Evolutionary conservation across 352 stramenopile genomes (phyloP), one percentile per base, ranked within the genome.

Genomic region (Phytophthora pisi): DNA sequence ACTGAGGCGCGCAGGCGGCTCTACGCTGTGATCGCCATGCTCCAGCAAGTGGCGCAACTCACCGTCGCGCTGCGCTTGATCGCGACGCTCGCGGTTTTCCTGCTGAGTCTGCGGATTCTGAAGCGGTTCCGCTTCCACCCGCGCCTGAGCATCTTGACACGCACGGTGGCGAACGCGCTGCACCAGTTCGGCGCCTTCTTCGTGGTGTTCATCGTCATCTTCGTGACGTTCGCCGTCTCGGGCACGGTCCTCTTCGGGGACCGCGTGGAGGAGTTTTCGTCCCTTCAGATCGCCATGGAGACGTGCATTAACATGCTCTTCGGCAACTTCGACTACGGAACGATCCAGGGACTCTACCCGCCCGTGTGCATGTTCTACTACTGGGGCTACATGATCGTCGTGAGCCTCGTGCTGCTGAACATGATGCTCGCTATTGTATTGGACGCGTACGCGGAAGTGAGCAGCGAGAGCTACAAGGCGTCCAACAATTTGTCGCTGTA

Each of bases 391-490:
- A 86, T 91, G 77, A 66, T 88, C 42, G 70, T 89, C 4, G 77
- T 89, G 42, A 82, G 74, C 16, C 64, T 71, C 43, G 51, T 71
- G 34, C 63, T 91, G 52, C 75, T 91, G 36, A 91, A 89, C 58
- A 87, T 91, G 70, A 89, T 91, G 76, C 77, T 91, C 40, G 82
- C 82, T 18, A 91, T 91, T 46, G 80, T 91, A 2, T 67, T 91
- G 52, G 64, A 71, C 26, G 51, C 64, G 4, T 71, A 71, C 15
- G 58, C 57, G 11, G 57, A 67, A 46, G 63, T 65, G 46, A 84
- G 63, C 23, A 70, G 72, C 7, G 71, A 81, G 53, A 74, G 64
- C 30, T 70, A 77, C 13, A 70, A 72, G 16, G 63, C 42, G 2
- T 64, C 56, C 9, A 57, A 59, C 45, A 83, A 72, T 38, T 31